phyloP scores from a whole-genome alignment of 768 basidiomycete species.

The Pulveroboletus ravenelii region DNA sequence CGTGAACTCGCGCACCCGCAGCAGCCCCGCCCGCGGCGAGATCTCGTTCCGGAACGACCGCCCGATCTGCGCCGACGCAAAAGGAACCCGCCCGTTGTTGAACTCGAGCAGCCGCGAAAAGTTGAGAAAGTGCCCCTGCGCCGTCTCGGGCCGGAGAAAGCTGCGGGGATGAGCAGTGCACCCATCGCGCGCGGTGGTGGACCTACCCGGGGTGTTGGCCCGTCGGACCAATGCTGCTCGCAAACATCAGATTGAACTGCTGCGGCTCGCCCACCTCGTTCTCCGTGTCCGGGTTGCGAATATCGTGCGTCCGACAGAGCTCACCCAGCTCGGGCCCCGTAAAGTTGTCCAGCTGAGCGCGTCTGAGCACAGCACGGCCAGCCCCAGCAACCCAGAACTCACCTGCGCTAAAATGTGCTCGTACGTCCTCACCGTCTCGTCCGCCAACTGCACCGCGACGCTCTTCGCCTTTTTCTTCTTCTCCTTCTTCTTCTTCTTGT shows the following conservation, averaged over 20 bases:
- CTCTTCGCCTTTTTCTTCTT: slow-evolving; percentile 73
- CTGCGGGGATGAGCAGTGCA: no score
- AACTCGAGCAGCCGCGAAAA: slow-evolving; percentile 95
- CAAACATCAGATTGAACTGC: slow-evolving; percentile 98
- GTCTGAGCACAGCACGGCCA: not conserved
- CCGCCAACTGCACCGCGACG: slow-evolving; percentile 65
- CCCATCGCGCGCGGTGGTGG: no score
- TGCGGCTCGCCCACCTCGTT: slow-evolving; percentile 92
- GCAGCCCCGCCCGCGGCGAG: slow-evolving; percentile 90
- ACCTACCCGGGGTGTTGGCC: slow-evolving; percentile 96
- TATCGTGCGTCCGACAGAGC: slow-evolving; percentile 72
- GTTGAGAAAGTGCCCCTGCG: slow-evolving; percentile 98
- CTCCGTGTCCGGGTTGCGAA: slow-evolving; percentile 86
- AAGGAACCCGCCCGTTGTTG: slow-evolving; percentile 95
- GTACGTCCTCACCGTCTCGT: slow-evolving; percentile 71
- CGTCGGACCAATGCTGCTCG: slow-evolving; percentile 94
- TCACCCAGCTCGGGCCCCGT: slow-evolving; percentile 84
- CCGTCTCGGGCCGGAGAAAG: slow-evolving; percentile 95
- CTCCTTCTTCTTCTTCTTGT: slow-evolving; percentile 39
- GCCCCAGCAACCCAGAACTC: slow-evolving; percentile 26
- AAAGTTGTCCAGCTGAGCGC: slow-evolving; percentile 66
- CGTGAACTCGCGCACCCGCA: slow-evolving; percentile 97
- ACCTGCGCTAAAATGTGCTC: slow-evolving; percentile 87
- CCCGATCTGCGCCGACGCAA: slow-evolving; percentile 96
- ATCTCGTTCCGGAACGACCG: slow-evolving; percentile 98